Conservation (phyloP, 129 eudicot genomes). For the Smallanthus sonchifolius region DNA sequence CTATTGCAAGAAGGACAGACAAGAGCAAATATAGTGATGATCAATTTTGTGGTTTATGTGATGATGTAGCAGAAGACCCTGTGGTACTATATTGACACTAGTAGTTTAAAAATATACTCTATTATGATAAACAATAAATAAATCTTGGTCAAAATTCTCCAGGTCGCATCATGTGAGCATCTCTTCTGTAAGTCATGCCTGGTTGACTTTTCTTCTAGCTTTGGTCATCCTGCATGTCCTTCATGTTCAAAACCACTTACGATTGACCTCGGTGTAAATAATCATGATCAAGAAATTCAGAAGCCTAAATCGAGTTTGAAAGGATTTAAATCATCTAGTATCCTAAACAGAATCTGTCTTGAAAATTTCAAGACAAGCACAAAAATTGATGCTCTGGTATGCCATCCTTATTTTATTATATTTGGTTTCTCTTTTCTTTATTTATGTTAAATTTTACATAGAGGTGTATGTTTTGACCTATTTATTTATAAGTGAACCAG, state of each 20-base stretch:
- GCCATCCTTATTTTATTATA: background rate
- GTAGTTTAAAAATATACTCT: background rate
- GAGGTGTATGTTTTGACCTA: background rate
- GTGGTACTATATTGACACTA: conserved; percentile 42
- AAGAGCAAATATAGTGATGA: background rate
- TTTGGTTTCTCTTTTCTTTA: background rate
- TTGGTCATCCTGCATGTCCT: conserved; percentile 66
- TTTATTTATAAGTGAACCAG: background rate
- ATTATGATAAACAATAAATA: background rate
- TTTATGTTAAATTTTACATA: background rate
- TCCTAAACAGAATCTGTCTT: conserved; percentile 64
- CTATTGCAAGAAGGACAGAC: conserved; percentile 35
- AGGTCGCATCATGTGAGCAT: conserved; percentile 80
- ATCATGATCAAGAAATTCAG: conserved; percentile 27
- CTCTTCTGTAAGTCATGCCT: conserved; percentile 72
- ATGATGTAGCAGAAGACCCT: conserved; percentile 70
- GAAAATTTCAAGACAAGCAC: conserved; percentile 85
- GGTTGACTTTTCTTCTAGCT: conserved; percentile 50
- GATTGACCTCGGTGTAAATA: conserved; percentile 56
- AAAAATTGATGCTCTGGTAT: conserved; percentile 88
- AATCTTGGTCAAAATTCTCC: background rate
- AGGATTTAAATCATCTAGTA: conserved; percentile 69
- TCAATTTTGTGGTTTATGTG: conserved; percentile 59
- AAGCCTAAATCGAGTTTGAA: conserved; percentile 42
- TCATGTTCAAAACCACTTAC: conserved; percentile 81